Conservation (phyloP, 2,329 filamentous ascomycete species). For the Ilyonectria mors-panacis region DNA sequence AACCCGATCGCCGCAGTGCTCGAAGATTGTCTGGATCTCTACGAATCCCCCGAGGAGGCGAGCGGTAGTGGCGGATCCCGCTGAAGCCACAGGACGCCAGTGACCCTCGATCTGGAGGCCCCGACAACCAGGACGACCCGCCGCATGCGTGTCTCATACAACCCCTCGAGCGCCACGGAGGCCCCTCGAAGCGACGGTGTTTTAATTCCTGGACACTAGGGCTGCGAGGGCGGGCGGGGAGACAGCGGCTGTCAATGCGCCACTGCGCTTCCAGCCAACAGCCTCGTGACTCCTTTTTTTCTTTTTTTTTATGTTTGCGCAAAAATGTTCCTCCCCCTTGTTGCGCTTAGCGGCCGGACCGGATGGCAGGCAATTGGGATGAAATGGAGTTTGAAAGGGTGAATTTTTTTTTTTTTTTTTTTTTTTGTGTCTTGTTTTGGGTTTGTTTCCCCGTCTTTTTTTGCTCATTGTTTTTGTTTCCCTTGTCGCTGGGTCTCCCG, state of each 20-base stretch:
- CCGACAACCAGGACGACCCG: neutral
- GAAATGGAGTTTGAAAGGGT: slow-evolving; percentile 33
- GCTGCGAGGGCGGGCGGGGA: slow-evolving; percentile 22
- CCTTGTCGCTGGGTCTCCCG: slow-evolving; percentile 17
- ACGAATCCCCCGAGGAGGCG: slow-evolving; percentile 57
- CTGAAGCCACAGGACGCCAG: slow-evolving; percentile 29
- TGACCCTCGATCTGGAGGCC: neutral
- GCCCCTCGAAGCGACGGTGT: slow-evolving; percentile 16
- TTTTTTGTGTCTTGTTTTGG: slow-evolving; percentile 22
- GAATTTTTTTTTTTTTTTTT: slow-evolving; percentile 21
- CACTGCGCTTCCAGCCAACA: slow-evolving; percentile 22
- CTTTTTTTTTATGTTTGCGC: slow-evolving; percentile 17
- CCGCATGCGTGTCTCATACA: slow-evolving; percentile 6
- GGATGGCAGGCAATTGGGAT: slow-evolving; percentile 31
- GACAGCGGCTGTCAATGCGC: slow-evolving; percentile 25
- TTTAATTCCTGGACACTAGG: slow-evolving; percentile 28
- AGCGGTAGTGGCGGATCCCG: slow-evolving; percentile 48
- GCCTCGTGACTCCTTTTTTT: slow-evolving; percentile 10
- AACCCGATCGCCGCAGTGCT: slow-evolving; percentile 49
- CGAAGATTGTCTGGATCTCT: slow-evolving; percentile 62
- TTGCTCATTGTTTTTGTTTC: slow-evolving; percentile 28
- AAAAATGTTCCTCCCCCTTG: slow-evolving; percentile 23
- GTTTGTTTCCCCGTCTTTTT: slow-evolving; percentile 23
- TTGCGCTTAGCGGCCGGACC: slow-evolving; percentile 35
- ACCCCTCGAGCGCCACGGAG: slow-evolving; percentile 5